Evolutionary conservation across 257 asterid species (phyloP).

Genomic region (Primulina tabacum): DNA sequence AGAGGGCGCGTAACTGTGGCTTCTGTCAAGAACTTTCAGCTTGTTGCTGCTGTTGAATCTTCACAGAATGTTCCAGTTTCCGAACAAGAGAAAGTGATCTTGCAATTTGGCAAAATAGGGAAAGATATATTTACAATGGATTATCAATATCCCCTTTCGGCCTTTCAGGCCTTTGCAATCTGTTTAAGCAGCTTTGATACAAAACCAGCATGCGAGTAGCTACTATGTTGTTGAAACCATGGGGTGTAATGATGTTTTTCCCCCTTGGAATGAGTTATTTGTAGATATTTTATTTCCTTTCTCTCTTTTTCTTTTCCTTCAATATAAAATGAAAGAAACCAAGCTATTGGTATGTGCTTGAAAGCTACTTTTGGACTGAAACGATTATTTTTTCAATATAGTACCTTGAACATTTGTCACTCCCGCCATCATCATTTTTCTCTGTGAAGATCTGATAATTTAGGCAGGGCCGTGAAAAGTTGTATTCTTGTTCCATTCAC

Average conservation of each 20-base stretch:
- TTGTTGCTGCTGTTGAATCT: slow-evolving; percentile 43
- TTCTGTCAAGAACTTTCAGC: slow-evolving; percentile 77
- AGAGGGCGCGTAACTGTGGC: slow-evolving; percentile 73
- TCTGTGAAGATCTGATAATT: background rate
- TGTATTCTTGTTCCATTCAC: background rate
- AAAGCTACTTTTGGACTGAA: no score
- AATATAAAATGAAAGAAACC: background rate
- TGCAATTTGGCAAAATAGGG: slow-evolving; percentile 69
- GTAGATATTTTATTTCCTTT: slow-evolving; percentile 11
- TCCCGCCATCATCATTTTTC: no score
- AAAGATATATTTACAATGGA: slow-evolving; percentile 77
- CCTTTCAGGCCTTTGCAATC: slow-evolving; percentile 70
- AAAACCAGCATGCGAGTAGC: slow-evolving; percentile 61
- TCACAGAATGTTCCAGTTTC: slow-evolving; percentile 35
- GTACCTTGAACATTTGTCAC: no score
- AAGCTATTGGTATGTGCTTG: background rate
- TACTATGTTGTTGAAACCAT: slow-evolving; percentile 5
- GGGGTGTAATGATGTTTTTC: slow-evolving; percentile 7
- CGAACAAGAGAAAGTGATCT: slow-evolving; percentile 53
- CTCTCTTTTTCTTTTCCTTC: no score
- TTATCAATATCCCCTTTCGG: slow-evolving; percentile 61
- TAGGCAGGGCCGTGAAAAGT: background rate
- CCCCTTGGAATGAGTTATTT: slow-evolving; percentile 15
- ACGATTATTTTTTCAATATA: no score
- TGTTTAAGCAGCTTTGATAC: slow-evolving; percentile 74